phyloP scores from a whole-genome alignment of 352 stramenopile species.

The Phytophthora tentaculata region DNA sequence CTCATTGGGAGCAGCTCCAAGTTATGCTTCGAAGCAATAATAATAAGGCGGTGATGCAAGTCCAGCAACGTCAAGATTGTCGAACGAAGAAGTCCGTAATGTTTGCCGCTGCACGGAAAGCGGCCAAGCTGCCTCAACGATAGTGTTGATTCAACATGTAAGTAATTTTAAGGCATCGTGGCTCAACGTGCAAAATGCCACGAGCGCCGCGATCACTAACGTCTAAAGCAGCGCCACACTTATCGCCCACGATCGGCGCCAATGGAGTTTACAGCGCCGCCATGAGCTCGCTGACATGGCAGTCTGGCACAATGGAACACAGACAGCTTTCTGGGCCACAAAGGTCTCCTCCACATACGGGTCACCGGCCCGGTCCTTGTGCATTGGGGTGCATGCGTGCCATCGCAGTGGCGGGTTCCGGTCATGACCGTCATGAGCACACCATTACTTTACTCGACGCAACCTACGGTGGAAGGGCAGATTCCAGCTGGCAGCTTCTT shows the following conservation, averaged over 20 bases:
- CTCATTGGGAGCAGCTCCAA: neutral
- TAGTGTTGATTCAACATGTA: neutral
- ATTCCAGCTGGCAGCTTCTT: conserved; percentile 32
- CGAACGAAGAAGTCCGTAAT: neutral
- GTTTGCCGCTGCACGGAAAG: neutral
- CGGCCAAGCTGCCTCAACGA: neutral
- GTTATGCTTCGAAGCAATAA: too few relatives aligned
- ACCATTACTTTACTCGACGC: conserved; percentile 27
- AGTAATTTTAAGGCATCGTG: neutral
- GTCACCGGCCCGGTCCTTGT: conserved; percentile 19
- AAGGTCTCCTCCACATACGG: conserved; percentile 20
- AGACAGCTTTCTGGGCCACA: conserved; percentile 26
- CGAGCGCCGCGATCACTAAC: neutral
- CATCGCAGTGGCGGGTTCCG: conserved; percentile 2
- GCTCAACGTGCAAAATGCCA: neutral
- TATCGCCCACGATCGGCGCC: neutral
- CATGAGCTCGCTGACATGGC: neutral
- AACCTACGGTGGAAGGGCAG: conserved; percentile 15
- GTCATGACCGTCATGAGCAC: conserved; percentile 27
- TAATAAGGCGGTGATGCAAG: too few relatives aligned
- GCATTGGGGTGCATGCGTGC: conserved; percentile 10
- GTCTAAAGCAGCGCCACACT: neutral
- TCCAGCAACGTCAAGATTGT: too few relatives aligned
- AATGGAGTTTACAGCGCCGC: conserved; percentile 1
- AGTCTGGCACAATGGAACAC: conserved; percentile 24